phyloP scores from a whole-genome alignment of 176 grass and related monocot species.

The Alloteropsis semialata region DNA sequence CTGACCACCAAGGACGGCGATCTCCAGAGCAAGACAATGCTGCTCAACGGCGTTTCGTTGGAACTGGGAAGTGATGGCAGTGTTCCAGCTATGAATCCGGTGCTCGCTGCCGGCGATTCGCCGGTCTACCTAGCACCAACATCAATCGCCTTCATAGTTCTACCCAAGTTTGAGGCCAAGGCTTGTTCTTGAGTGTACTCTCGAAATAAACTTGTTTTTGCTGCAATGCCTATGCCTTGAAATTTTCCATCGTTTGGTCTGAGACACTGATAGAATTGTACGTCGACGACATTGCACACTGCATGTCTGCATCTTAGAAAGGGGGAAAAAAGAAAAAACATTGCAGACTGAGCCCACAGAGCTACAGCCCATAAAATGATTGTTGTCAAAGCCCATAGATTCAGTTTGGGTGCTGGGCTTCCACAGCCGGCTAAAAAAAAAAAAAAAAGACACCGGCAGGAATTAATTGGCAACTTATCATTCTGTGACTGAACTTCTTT shows the following conservation, averaged over 20 bases:
- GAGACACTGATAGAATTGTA: not conserved
- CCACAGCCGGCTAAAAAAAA: too few relatives aligned
- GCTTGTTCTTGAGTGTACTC: slow-evolving; percentile 44
- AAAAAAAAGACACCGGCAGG: too few relatives aligned
- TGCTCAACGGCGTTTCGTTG: slow-evolving; percentile 67
- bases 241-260: not conserved
- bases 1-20: slow-evolving; percentile 61
- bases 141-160: slow-evolving; percentile 74
- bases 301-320: too few relatives aligned
- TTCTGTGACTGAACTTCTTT: not conserved
- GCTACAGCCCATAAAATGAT: not conserved
- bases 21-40: slow-evolving; percentile 69
- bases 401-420: not conserved
- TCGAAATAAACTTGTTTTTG: not conserved
- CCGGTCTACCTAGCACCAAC: slow-evolving; percentile 52
- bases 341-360: too few relatives aligned
- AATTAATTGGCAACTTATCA: not conserved
- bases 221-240: not conserved
- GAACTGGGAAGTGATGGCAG: slow-evolving; percentile 49
- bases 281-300: too few relatives aligned
- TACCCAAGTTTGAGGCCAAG: slow-evolving; percentile 86
- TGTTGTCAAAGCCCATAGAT: not conserved
- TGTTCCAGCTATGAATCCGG: slow-evolving; percentile 53
- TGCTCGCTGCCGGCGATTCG: slow-evolving; percentile 28
- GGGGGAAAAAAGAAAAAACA: too few relatives aligned